Evolutionary conservation across 108 stramenopile genomes (phyloP).

Genomic region (Schizochytrium sp.): DNA sequence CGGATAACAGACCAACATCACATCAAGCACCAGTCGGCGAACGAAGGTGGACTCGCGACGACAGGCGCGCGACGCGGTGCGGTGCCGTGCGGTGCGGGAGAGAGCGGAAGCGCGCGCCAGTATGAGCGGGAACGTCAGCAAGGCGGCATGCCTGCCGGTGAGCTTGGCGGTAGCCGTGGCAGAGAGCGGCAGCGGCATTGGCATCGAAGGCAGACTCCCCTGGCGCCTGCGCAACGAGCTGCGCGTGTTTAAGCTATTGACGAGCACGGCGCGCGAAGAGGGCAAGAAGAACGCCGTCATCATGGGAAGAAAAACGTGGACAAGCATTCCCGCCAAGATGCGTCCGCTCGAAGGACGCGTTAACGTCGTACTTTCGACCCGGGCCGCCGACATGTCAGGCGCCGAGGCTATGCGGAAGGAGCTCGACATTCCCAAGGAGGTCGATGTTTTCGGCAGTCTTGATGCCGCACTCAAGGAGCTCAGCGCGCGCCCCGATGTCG

Average conservation of each 20-base stretch:
- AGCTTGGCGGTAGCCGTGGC: conserved; percentile 36
- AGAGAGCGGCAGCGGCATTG: conserved; percentile 36
- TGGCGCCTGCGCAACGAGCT: conserved; percentile 3
- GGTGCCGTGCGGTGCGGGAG: too few relatives aligned
- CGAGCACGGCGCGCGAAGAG: conserved; percentile 6
- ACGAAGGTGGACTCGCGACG: too few relatives aligned
- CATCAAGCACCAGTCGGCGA: too few relatives aligned
- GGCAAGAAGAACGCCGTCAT: conserved; percentile 78
- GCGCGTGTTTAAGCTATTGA: conserved; percentile 42
- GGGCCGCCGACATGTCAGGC: not conserved
- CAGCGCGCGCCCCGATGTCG: conserved; percentile 37
- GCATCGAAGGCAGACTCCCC: conserved; percentile 28
- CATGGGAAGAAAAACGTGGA: conserved; percentile 99
- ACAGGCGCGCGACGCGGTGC: too few relatives aligned
- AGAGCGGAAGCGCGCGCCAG: too few relatives aligned
- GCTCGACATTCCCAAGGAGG: conserved; percentile 44
- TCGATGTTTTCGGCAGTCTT: conserved; percentile 61
- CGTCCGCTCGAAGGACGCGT: conserved; percentile 76
- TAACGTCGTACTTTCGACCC: conserved; percentile 81
- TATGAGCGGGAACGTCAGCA: not conserved
- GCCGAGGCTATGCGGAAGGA: not conserved
- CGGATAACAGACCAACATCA: too few relatives aligned
- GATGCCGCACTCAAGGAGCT: conserved; percentile 67
- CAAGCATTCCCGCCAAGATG: conserved; percentile 82
- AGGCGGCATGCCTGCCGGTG: not conserved